Conservation (phyloP, 2,329 filamentous ascomycete species). For the Aspergillus phoenicis region DNA sequence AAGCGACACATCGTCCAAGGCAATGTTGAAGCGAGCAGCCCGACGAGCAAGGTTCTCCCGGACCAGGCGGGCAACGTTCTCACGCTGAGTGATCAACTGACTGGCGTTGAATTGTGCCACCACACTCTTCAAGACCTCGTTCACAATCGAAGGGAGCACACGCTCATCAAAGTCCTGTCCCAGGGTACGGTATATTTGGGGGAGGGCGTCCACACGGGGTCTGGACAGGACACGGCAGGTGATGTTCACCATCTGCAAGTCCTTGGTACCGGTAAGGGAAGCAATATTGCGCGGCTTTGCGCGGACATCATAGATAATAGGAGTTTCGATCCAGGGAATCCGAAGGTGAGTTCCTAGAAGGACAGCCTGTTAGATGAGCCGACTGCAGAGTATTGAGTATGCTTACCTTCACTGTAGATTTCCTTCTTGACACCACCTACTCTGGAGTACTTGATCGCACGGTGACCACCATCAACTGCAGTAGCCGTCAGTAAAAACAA, state of each 20-base stretch:
- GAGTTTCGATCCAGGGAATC: constrained; percentile 96
- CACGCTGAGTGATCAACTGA: constrained; percentile 97
- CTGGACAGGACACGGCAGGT: constrained; percentile 97
- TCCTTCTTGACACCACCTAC: constrained; percentile 91
- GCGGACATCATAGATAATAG: constrained; percentile 95
- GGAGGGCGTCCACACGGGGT: constrained; percentile 82
- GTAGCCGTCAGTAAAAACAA: constrained; percentile 16
- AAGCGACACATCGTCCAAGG: constrained; percentile 94
- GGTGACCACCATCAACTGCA: constrained; percentile 91
- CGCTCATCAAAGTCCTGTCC: constrained; percentile 96
- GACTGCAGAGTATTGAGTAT: constrained; percentile 10
- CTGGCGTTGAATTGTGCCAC: constrained; percentile 98
- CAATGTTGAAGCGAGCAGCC: constrained; percentile 94
- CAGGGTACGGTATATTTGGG: constrained; percentile 95
- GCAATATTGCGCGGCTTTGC: constrained; percentile 96
- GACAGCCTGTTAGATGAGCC: constrained; percentile 6
- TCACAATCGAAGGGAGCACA: constrained; percentile 94
- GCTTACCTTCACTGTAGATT: constrained; percentile 87
- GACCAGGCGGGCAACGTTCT: constrained; percentile 89
- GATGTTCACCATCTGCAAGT: constrained; percentile 99
- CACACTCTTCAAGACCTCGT: constrained; percentile 97
- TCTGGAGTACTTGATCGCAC: constrained; percentile 97
- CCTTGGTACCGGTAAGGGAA: constrained; percentile 96
- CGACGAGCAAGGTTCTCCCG: constrained; percentile 88
- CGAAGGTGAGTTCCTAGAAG: constrained; percentile 82